A percentile compares a stretch with the other conserved stretches of the same genome.
These are phyloP conservation scores for Murraya koenigii DNA, from an alignment of 345 rosid genomes.

Conservation along the genomic window DNA sequence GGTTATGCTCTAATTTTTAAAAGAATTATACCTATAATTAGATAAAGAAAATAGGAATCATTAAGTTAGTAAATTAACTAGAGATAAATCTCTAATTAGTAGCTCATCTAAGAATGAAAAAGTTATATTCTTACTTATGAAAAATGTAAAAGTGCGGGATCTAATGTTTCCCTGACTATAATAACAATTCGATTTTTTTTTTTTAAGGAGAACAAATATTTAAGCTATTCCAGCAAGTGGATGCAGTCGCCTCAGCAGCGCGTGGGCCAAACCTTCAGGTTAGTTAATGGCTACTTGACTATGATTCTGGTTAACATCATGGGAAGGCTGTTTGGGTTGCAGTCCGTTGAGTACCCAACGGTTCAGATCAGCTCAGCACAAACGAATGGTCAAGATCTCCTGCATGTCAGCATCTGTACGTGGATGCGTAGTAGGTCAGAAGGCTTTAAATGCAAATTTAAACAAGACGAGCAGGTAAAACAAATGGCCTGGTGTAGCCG, in stretches of 20 bases:
- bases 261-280: conserved; percentile 8
- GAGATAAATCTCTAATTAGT: too few species aligned
- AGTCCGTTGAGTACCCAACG: conserved; percentile 13
- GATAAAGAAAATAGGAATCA: too few species aligned
- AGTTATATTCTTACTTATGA: too few species aligned
- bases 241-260: neutral
- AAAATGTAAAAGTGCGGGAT: too few species aligned
- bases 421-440: conserved; percentile 19
- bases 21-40: too few species aligned
- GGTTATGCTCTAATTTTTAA: too few species aligned
- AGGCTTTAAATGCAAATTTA: conserved; percentile 20
- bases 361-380: neutral
- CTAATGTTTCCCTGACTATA: too few species aligned
- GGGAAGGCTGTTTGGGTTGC: conserved; percentile 20
- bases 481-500: conserved; percentile 15
- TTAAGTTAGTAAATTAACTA: too few species aligned
- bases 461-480: neutral
- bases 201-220: too few species aligned
- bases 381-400: neutral
- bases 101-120: too few species aligned
- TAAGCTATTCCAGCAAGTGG: neutral
- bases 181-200: too few species aligned
- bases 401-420: conserved; percentile 8
- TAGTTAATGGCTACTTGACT: neutral
- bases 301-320: neutral